Conservation (phyloP, 768 basidiomycete species). For the Cubamyces lactineus region DNA sequence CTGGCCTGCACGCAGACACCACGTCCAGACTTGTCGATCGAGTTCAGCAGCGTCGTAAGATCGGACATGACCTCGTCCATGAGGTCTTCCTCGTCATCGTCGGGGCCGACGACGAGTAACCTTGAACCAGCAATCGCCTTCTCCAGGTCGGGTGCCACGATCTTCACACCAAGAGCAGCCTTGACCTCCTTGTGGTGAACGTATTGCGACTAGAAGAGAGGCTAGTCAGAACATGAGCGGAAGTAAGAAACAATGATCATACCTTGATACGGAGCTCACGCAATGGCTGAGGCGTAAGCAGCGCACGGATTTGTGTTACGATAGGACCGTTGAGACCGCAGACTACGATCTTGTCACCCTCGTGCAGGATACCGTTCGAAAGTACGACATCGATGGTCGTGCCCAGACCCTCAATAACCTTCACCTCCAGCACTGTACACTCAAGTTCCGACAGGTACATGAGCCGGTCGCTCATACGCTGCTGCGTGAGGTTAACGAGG, state of each 20-base stretch:
- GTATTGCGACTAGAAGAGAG: slow-evolving; percentile 72
- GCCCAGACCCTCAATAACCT: slow-evolving; percentile 96
- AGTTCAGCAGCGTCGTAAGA: slow-evolving; percentile 83
- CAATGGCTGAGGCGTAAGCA: slow-evolving; percentile 94
- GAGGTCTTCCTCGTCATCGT: slow-evolving; percentile 95
- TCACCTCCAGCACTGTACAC: slow-evolving; percentile 98
- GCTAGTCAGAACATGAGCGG: slow-evolving; percentile 6
- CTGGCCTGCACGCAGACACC: slow-evolving; percentile 98
- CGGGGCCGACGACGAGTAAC: slow-evolving; percentile 88
- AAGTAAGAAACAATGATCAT: not conserved
- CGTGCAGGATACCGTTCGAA: slow-evolving; percentile 89
- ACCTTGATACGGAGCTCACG: slow-evolving; percentile 97
- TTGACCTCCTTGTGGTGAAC: slow-evolving; percentile 98
- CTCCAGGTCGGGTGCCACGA: slow-evolving; percentile 92
- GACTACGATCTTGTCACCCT: slow-evolving; percentile 93
- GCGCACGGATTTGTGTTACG: slow-evolving; percentile 89
- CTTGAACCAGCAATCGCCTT: slow-evolving; percentile 98
- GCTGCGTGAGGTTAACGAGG: slow-evolving; percentile 94
- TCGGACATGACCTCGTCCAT: slow-evolving; percentile 97
- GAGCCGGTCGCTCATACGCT: slow-evolving; percentile 94
- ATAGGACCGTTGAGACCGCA: slow-evolving; percentile 98
- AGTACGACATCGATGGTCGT: slow-evolving; percentile 97
- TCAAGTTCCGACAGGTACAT: slow-evolving; percentile 99
- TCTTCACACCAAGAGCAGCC: slow-evolving; percentile 95
- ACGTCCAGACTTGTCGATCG: slow-evolving; percentile 92